phyloP scores from a whole-genome alignment of 495 filamentous ascomycete species.

The Xylaria grammica region DNA sequence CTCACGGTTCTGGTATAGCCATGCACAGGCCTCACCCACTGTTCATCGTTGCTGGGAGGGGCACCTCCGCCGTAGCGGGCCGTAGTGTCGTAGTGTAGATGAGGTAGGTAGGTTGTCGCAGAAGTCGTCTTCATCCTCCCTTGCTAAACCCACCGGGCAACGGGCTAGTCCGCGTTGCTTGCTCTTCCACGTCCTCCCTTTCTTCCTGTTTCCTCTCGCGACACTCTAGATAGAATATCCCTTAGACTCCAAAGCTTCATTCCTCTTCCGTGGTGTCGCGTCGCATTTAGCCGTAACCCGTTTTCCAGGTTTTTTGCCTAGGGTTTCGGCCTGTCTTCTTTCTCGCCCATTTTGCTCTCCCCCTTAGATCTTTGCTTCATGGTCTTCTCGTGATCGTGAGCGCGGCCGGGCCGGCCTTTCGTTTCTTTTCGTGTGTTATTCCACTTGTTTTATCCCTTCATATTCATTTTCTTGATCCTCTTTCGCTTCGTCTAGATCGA shows the following conservation, averaged over 20 bases:
- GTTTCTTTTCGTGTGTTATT: slow-evolving; percentile 39
- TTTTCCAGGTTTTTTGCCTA: slow-evolving; percentile 20
- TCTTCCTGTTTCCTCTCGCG: slow-evolving; percentile 40
- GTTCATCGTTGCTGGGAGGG: neutral
- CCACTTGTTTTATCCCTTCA: slow-evolving; percentile 31
- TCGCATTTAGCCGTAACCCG: slow-evolving; percentile 38
- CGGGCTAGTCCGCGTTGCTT: slow-evolving; percentile 16
- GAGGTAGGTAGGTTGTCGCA: neutral
- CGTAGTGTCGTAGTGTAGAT: neutral
- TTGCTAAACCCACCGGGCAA: slow-evolving; percentile 21
- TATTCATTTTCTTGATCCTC: slow-evolving; percentile 13
- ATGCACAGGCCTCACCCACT: neutral
- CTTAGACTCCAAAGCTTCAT: slow-evolving; percentile 8
- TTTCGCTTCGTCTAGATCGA: slow-evolving; percentile 31
- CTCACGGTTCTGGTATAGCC: neutral
- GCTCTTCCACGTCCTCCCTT: neutral
- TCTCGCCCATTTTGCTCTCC: slow-evolving; percentile 23
- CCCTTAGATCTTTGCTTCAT: slow-evolving; percentile 36
- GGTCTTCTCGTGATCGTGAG: slow-evolving; percentile 44
- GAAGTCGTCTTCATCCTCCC: slow-evolving; percentile 24
- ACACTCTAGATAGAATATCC: slow-evolving; percentile 28
- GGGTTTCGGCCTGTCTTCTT: slow-evolving; percentile 24
- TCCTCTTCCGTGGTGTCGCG: slow-evolving; percentile 19
- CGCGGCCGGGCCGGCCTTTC: slow-evolving; percentile 48
- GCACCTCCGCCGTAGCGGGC: neutral